Evolutionary conservation across 192 early-diverging fungal species (phyloP).

Genomic region (Funneliformis mosseae): DNA sequence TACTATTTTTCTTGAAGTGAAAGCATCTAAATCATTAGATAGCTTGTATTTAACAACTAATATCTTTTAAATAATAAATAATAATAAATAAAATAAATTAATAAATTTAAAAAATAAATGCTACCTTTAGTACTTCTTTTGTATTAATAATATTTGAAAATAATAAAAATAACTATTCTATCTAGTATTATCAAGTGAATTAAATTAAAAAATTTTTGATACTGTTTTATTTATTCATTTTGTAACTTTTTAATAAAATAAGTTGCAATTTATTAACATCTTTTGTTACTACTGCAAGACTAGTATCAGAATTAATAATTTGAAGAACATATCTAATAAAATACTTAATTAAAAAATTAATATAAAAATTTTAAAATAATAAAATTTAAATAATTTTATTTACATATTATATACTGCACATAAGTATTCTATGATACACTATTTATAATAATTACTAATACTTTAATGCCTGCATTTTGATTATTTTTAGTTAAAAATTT

Average conservation of each 20-base stretch:
- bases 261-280: constrained; percentile 6
- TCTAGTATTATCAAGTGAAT: neutral
- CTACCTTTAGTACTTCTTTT: constrained; percentile 5
- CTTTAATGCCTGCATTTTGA: neutral
- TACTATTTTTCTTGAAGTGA: neutral
- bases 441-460: neutral
- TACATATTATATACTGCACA: neutral
- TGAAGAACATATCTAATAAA: neutral
- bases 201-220: neutral
- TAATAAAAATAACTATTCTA: neutral
- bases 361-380: constrained; percentile 2
- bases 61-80: neutral
- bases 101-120: too few species aligned
- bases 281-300: constrained; percentile 3
- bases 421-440: neutral
- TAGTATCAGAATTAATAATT: neutral
- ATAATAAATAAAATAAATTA: constrained; percentile 12
- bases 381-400: neutral
- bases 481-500: neutral
- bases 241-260: neutral
- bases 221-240: neutral
- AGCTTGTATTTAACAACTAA: neutral
- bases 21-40: neutral
- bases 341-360: neutral
- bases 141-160: neutral